Evolutionary conservation across 1,284 basidiomycete species (phyloP).

Genomic region (Vanrija sp.): DNA sequence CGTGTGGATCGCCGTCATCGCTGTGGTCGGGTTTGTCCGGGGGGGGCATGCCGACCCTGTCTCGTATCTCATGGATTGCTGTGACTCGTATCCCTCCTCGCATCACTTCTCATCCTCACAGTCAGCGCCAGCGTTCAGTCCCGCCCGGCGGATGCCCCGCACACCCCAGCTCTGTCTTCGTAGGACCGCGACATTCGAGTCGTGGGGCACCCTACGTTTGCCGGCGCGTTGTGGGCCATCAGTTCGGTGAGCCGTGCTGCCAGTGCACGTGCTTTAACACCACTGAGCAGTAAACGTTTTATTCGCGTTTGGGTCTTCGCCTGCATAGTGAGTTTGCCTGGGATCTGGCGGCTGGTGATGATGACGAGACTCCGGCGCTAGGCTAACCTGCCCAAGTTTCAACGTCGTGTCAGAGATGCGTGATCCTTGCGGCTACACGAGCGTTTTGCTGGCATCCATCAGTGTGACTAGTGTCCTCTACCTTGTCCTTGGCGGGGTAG

Average conservation of each 20-base stretch:
- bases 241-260: conserved; percentile 9
- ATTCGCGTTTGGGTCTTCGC: conserved; percentile 17
- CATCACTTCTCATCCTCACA: conserved; percentile 28
- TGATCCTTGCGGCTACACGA: conserved; percentile 28
- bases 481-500: conserved; percentile 28
- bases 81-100: conserved; percentile 22
- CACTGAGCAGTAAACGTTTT: conserved; percentile 8
- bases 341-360: background rate
- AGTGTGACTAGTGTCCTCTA: conserved; percentile 39
- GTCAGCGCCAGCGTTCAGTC: conserved; percentile 35
- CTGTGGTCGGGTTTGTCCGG: conserved; percentile 37
- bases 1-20: conserved; percentile 38
- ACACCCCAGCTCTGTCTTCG: conserved; percentile 24
- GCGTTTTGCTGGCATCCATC: conserved; percentile 27
- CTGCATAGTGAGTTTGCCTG: conserved; percentile 11
- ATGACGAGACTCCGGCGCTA: conserved; percentile 11
- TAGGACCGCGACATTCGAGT: conserved; percentile 36
- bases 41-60: conserved; percentile 77
- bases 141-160: conserved; percentile 32
- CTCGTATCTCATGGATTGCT: conserved; percentile 66
- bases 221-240: conserved; percentile 23
- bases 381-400: conserved; percentile 20
- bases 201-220: conserved; percentile 27
- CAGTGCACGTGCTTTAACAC: too few species aligned
- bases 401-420: conserved; percentile 32